phyloP scores from a whole-genome alignment of 768 basidiomycete species.

The Leccinum obscurum region DNA sequence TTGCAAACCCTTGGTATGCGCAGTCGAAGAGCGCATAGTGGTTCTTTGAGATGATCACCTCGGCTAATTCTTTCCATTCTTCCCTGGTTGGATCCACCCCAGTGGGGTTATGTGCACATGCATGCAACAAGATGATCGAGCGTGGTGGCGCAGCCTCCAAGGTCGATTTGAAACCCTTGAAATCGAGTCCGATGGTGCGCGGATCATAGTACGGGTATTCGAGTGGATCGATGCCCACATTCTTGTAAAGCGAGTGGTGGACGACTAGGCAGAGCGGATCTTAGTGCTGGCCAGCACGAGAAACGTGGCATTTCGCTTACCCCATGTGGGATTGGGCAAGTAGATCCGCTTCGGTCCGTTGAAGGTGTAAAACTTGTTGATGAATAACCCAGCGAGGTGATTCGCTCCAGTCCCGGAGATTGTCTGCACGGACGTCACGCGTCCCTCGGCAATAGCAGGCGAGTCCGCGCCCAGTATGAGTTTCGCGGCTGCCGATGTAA shows the following conservation, averaged over 20 bases:
- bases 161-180: slow-evolving; percentile 59
- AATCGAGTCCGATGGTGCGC: slow-evolving; percentile 85
- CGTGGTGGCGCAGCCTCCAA: slow-evolving; percentile 66
- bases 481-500: slow-evolving; percentile 77
- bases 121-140: slow-evolving; percentile 89
- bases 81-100: slow-evolving; percentile 90
- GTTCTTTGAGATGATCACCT: slow-evolving; percentile 64
- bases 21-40: slow-evolving; percentile 95
- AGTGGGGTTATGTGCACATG: slow-evolving; percentile 96
- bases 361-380: slow-evolving; percentile 78
- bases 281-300: slow-evolving; percentile 2
- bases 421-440: slow-evolving; percentile 84
- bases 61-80: slow-evolving; percentile 81
- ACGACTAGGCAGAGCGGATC: slow-evolving; percentile 50
- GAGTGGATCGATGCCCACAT: slow-evolving; percentile 84
- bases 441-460: slow-evolving; percentile 64
- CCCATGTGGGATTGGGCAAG: slow-evolving; percentile 94
- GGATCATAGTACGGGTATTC: slow-evolving; percentile 95
- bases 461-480: slow-evolving; percentile 79
- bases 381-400: slow-evolving; percentile 87
- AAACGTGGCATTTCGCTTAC: slow-evolving; percentile 43
- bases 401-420: slow-evolving; percentile 97
- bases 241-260: slow-evolving; percentile 88
- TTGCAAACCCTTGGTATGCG: slow-evolving; percentile 97
- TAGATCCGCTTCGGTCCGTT: slow-evolving; percentile 67